Evolutionary conservation across 306 rosid genomes (phyloP), one percentile per base, ranked within the genome.

Genomic region (Glycine soja): DNA sequence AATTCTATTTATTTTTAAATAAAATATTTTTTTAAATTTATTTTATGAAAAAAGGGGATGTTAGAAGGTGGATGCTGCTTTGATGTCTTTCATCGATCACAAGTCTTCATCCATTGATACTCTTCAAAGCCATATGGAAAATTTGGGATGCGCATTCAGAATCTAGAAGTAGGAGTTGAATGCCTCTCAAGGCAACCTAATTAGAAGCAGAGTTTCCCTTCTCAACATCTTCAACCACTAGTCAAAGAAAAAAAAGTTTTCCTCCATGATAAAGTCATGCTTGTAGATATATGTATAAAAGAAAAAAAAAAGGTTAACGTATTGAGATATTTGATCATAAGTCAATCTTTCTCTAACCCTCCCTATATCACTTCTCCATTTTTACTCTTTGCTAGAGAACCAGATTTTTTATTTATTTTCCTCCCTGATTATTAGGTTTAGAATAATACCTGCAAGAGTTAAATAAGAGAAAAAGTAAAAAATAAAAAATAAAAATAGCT

Each of bases 171-270:
- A 18, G 82, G 36, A 34, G 11, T 75, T 10, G 84, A 86, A 19
- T 3, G 48, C 34, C 79, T 82, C 10, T 73, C 63, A 13, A 85
- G 81, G 68, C 24, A 77, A 65, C 68, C 68, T 85, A 66, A 66
- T 77, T 10, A 81, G n/a, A 66, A 81, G 53, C 1, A 58, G 88
- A 78, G 85, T 77, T 58, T 45, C 63, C 10, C 85, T 85, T 64
- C 88, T 85, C 76, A 81, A 81, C 71, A 85, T 85, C 42, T 81
- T 85, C 74, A 81, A 40, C 43, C 57, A 83, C 71, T 83, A 78
- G 66, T 16, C 48, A 8, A 1, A 54, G n/a, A 59, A 51, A 13
- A 54, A 40, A 6, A 70, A 13, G 3, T 52, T 62, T 78, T 16
- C n/a, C 32, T 45, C 74, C 46, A 16, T 45, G 75, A 71, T 47